These are phyloP conservation scores for Gaultheria prostrata DNA, from an alignment of 148 eudicot species.

Conservation along the genomic window DNA sequence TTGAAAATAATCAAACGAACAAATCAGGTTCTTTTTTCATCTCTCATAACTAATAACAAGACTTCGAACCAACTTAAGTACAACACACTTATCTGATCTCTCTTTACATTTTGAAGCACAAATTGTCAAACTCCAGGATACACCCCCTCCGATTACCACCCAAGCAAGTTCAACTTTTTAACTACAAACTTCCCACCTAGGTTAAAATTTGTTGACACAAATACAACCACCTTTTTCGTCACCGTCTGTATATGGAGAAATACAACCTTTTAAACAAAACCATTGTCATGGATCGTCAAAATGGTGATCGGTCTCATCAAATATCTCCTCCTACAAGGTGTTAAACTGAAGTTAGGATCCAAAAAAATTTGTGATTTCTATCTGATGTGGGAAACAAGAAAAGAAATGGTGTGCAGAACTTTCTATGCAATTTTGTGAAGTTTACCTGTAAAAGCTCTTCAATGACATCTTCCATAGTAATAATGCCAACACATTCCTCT, in stretches of 20 bases:
- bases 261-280: neutral
- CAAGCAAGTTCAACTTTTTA: neutral
- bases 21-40: neutral
- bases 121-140: neutral
- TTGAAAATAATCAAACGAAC: neutral
- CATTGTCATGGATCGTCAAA: constrained; percentile 54
- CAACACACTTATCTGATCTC: neutral
- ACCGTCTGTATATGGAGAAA: neutral
- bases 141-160: neutral
- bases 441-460: constrained; percentile 91
- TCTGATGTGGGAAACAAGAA: neutral
- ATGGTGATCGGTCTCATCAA: constrained; percentile 91
- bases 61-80: neutral
- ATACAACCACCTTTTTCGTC: constrained; percentile 12
- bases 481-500: constrained; percentile 86
- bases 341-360: neutral
- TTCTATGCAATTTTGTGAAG: neutral
- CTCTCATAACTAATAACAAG: neutral
- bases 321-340: constrained; percentile 85
- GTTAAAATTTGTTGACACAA: neutral
- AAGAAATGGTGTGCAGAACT: neutral
- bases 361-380: neutral
- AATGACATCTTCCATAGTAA: constrained; percentile 93
- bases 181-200: neutral
- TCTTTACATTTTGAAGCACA: neutral